phyloP scores from a whole-genome alignment of 208 protist species.

The Jaenimonas drosophilae region DNA sequence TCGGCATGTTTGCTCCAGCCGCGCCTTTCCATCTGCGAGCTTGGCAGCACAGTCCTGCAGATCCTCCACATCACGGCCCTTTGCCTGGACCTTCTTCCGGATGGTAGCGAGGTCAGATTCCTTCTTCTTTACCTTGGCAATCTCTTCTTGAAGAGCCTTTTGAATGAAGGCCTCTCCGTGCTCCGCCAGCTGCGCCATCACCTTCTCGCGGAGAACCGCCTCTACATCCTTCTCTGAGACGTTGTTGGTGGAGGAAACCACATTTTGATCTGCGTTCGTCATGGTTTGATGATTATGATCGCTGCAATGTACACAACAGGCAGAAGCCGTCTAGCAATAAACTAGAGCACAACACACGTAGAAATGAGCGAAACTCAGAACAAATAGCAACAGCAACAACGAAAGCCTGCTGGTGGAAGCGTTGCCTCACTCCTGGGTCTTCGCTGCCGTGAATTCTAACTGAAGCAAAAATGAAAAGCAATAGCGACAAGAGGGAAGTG shows the following conservation, averaged over 20 bases:
- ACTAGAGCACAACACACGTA: too few species aligned
- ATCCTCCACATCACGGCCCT: conserved; percentile 23
- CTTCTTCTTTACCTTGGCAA: conserved; percentile 52
- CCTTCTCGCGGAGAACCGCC: conserved; percentile 18
- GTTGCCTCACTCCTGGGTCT: too few species aligned
- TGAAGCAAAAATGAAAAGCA: not conserved
- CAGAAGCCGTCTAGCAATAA: too few species aligned
- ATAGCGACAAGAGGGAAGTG: not conserved
- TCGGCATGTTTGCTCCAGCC: conserved; percentile 30
- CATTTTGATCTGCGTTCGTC: too few species aligned
- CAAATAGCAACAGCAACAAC: not conserved
- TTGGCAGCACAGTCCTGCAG: conserved; percentile 18
- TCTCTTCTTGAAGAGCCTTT: conserved; percentile 52
- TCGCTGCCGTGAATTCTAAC: not conserved
- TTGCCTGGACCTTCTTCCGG: conserved; percentile 29
- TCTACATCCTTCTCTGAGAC: conserved; percentile 16
- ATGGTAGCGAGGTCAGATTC: conserved; percentile 44
- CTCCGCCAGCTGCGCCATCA: conserved; percentile 27
- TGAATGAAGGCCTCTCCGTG: conserved; percentile 53
- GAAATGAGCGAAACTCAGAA: not conserved
- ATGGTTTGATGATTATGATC: too few species aligned
- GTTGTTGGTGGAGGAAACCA: too few species aligned
- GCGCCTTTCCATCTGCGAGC: conserved; percentile 11
- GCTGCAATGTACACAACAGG: too few species aligned
- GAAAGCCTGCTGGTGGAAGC: too few species aligned